phyloP scores from a whole-genome alignment of 164 flowering plant genomes.

The Litsea cubeba region DNA sequence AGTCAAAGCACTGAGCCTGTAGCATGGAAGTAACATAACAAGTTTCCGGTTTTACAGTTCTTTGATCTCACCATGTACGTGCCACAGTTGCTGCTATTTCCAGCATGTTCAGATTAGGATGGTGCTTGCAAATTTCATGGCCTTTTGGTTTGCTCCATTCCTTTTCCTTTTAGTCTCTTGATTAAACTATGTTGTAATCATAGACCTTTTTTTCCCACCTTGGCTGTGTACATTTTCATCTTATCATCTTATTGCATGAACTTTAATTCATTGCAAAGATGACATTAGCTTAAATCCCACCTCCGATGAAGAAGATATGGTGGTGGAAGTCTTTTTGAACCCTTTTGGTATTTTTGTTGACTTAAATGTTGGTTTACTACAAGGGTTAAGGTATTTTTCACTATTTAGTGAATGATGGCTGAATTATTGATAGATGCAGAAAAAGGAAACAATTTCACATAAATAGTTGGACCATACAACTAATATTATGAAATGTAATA shows the following conservation, averaged over 20 bases:
- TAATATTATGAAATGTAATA: too few relatives aligned
- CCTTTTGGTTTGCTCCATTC: not conserved
- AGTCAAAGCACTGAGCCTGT: constrained; percentile 13
- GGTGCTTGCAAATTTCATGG: not conserved
- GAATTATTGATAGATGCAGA: not conserved
- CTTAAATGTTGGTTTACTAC: not conserved
- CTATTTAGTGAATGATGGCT: too few relatives aligned
- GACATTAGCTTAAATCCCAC: not conserved
- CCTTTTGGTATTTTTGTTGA: not conserved
- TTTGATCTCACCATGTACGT: not conserved
- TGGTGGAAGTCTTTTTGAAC: not conserved
- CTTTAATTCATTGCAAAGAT: not conserved
- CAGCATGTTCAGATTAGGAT: not conserved
- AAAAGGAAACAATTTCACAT: not conserved
- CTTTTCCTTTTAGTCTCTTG: not conserved
- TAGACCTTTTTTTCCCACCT: not conserved
- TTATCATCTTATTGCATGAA: not conserved
- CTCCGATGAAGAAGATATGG: not conserved
- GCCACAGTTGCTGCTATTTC: not conserved
- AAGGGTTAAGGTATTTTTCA: too few relatives aligned
- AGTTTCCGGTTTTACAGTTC: not conserved
- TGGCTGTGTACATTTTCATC: not conserved
- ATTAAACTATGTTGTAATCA: not conserved
- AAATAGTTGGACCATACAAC: too few relatives aligned
- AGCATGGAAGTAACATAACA: constrained; percentile 2